Base-by-base conservation (phyloP, 176 grass and related monocot genomes). In the Paspalum notatum region DNA sequence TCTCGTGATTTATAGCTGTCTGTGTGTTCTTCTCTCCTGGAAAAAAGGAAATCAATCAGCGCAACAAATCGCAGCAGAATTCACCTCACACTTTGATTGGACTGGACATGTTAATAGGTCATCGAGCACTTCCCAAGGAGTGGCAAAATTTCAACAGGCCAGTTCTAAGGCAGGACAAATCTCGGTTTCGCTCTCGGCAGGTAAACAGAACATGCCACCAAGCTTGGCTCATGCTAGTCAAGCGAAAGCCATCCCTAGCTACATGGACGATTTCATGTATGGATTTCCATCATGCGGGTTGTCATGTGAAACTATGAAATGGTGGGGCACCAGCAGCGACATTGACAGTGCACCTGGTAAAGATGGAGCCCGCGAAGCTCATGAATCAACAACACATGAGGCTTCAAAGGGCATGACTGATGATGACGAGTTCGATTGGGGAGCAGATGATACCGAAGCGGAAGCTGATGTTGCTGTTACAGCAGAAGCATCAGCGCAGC, bases 201-300 rank as follows among this genome's bases (percentile, higher is more conserved):
- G 77, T 26, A 74, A 80, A 61, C 87, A 78, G 76, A 86, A 79
- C 47, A 32, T 14, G 7, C 66, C 66, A 54, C 32, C 78, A 80
- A 86, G 82, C 78, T 50, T 88, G 66, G 66, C 68, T 62, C 82
- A 75, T 7, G 66, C 63, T 76, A 93, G 49, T 86, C 95, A 90
- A 85, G 70, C 62, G 16, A 98, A 87, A 74, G 71, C 62, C 84
- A 87, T 95, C 74, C 90, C 95, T 26, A 93, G 88, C 13, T 98
- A 87, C 82, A 92, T 98, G 95, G 95, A 95, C 55, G 95, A 95
- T 85, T 93, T 98, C 48, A 91, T 93, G 85, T 89, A 72, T 1
- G 95, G 95, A 58, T 98, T 98, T 69, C 92, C 95, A 5, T 78
- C 84, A 21, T 83, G 62, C 79, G 92, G 90, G 25, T 82, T 95